Evolutionary conservation across 2,329 filamentous ascomycete species (phyloP).

Genomic region (Colletotrichum lupini): DNA sequence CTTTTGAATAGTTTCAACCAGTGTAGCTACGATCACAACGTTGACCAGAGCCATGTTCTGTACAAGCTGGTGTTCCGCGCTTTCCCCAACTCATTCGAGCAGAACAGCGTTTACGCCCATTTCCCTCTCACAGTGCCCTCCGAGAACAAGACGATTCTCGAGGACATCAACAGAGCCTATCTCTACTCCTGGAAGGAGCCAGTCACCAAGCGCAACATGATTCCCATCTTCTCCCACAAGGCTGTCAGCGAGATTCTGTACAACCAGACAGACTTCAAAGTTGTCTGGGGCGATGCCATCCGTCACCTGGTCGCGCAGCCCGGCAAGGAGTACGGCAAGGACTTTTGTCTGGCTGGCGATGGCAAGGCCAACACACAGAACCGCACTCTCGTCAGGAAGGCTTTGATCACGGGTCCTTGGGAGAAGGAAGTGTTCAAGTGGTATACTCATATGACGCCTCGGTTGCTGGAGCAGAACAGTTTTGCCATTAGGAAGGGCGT

Average conservation of each 20-base stretch:
- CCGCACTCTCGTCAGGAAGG: conserved; percentile 55
- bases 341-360: conserved; percentile 63
- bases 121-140: conserved; percentile 55
- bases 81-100: conserved; percentile 71
- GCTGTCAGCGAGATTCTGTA: conserved; percentile 63
- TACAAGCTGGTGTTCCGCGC: conserved; percentile 74
- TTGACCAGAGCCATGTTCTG: conserved; percentile 73
- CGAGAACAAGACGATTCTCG: conserved; percentile 70
- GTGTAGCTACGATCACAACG: conserved; percentile 63
- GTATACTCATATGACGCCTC: conserved; percentile 39
- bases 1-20: conserved; percentile 48
- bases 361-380: conserved; percentile 51
- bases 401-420: conserved; percentile 40
- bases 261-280: conserved; percentile 65
- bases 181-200: conserved; percentile 70
- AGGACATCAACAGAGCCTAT: conserved; percentile 62
- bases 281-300: conserved; percentile 67
- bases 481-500: conserved; percentile 39
- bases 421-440: conserved; percentile 38
- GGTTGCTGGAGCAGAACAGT: conserved; percentile 43
- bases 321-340: conserved; percentile 46
- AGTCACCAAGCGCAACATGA: conserved; percentile 52
- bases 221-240: conserved; percentile 64
- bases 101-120: conserved; percentile 73
- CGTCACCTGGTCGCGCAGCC: conserved; percentile 64